phyloP scores from a whole-genome alignment of 75 land plant species.

The Selaginella moellendorffii region DNA sequence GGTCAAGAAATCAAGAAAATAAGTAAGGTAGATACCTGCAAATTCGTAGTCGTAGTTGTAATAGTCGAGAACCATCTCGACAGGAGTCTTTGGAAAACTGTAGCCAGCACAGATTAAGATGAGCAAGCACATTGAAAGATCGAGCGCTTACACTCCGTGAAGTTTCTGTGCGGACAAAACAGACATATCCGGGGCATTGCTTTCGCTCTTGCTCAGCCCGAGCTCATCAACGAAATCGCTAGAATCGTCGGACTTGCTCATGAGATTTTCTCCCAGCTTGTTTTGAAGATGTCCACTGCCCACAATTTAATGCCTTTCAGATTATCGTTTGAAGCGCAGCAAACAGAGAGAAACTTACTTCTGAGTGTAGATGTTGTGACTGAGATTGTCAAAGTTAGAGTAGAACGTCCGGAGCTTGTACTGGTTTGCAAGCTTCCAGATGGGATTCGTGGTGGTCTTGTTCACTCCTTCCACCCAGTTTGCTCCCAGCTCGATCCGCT shows the following conservation, averaged over 20 bases:
- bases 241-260: too few relatives aligned
- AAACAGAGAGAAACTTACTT: constrained; percentile 28
- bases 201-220: not conserved
- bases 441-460: constrained; percentile 45
- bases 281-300: too few relatives aligned
- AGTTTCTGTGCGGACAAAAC: constrained; percentile 15
- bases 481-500: constrained; percentile 52
- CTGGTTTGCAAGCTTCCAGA: constrained; percentile 43
- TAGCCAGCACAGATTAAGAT: too few relatives aligned
- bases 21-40: constrained; percentile 26
- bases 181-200: constrained; percentile 11
- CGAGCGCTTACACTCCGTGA: constrained; percentile 16
- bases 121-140: too few relatives aligned
- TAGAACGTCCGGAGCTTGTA: constrained; percentile 29
- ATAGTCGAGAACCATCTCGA: too few relatives aligned
- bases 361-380: constrained; percentile 46
- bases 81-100: constrained; percentile 38
- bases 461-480: too few relatives aligned
- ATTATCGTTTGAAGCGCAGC: too few relatives aligned
- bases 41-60: too few relatives aligned
- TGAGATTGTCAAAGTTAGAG: too few relatives aligned
- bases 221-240: not conserved
- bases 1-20: not conserved
- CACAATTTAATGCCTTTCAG: too few relatives aligned
- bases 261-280: too few relatives aligned